These are phyloP conservation scores for Candida easanensis DNA, from an alignment of 805 yeast genomes.

Conservation along the genomic window DNA sequence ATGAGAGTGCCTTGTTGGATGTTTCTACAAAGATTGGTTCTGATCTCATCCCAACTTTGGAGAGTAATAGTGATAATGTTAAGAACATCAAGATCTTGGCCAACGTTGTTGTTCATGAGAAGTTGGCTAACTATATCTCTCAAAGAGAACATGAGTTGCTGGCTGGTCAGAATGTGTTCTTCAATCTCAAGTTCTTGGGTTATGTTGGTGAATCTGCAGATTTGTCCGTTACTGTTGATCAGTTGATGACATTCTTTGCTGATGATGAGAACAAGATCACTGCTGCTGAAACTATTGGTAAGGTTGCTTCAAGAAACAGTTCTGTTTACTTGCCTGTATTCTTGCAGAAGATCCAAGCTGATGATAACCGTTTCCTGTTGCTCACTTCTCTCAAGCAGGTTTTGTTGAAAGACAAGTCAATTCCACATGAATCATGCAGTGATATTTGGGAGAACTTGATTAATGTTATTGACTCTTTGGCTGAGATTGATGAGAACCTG, in stretches of 20 bases:
- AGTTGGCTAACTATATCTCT: slow-evolving; percentile 21
- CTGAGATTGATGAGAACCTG: slow-evolving; percentile 24
- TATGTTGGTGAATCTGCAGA: slow-evolving; percentile 39
- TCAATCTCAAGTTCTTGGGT: slow-evolving; percentile 46
- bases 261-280: slow-evolving; percentile 40
- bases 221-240: slow-evolving; percentile 33
- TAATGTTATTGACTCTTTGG: slow-evolving; percentile 5
- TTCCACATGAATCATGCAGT: slow-evolving; percentile 24
- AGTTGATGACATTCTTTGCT: slow-evolving; percentile 34
- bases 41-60: slow-evolving; percentile 25
- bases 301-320: slow-evolving; percentile 40
- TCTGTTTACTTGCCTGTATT: slow-evolving; percentile 37
- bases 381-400: slow-evolving; percentile 32
- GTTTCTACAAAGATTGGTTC: slow-evolving; percentile 27
- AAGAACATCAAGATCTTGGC: slow-evolving; percentile 26
- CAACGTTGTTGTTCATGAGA: slow-evolving; percentile 24
- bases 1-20: slow-evolving; percentile 25
- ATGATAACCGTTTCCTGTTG: slow-evolving; percentile 26
- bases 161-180: slow-evolving; percentile 25
- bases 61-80: slow-evolving; percentile 15
- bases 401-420: slow-evolving; percentile 20
- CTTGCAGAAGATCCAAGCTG: slow-evolving; percentile 29
- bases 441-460: slow-evolving; percentile 29
- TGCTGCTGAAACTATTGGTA: slow-evolving; percentile 54
- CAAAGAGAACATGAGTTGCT: slow-evolving; percentile 21